Conservation (phyloP, 1,284 basidiomycete genomes). For the Erythrobasidium hasegawianum region DNA sequence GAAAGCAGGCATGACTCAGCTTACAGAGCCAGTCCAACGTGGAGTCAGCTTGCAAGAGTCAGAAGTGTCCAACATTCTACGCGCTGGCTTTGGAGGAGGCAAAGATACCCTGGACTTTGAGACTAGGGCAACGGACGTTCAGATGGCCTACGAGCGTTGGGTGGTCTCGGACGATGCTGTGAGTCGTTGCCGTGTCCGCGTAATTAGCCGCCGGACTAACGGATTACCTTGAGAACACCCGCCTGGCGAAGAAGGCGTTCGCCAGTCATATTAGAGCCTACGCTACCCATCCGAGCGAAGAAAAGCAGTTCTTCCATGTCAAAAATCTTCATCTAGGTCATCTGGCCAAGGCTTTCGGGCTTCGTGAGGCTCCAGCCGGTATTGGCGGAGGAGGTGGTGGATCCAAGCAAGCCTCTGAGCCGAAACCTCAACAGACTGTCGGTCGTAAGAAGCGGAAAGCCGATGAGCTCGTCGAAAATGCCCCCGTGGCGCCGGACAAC, state of each 20-base stretch:
- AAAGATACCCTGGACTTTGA: conserved; percentile 72
- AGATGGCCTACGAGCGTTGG: conserved; percentile 93
- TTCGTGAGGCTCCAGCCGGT: conserved; percentile 82
- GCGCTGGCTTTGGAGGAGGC: conserved; percentile 72
- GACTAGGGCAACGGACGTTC: conserved; percentile 88
- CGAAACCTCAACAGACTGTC: conserved; percentile 5
- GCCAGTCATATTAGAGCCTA: conserved; percentile 92
- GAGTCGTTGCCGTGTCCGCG: conserved; percentile 43
- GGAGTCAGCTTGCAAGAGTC: conserved; percentile 57
- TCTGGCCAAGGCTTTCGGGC: conserved; percentile 90
- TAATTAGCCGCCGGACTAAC: conserved; percentile 5
- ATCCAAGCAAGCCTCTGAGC: background rate
- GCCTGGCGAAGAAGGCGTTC: conserved; percentile 78
- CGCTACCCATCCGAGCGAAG: conserved; percentile 90
- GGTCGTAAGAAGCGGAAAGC: conserved; percentile 2
- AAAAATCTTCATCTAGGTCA: conserved; percentile 91
- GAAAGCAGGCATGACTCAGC: conserved; percentile 62
- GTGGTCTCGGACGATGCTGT: conserved; percentile 71
- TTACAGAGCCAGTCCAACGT: too few species aligned
- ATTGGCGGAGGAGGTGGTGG: conserved; percentile 50
- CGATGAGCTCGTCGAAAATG: conserved; percentile 1
- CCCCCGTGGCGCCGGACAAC: background rate
- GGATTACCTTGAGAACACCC: conserved; percentile 59
- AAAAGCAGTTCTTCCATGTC: conserved; percentile 94
- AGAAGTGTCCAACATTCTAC: conserved; percentile 66